These are phyloP conservation scores for Ogataea wickerhamii DNA, from an alignment of 805 yeast genomes.

Conservation along the genomic window DNA sequence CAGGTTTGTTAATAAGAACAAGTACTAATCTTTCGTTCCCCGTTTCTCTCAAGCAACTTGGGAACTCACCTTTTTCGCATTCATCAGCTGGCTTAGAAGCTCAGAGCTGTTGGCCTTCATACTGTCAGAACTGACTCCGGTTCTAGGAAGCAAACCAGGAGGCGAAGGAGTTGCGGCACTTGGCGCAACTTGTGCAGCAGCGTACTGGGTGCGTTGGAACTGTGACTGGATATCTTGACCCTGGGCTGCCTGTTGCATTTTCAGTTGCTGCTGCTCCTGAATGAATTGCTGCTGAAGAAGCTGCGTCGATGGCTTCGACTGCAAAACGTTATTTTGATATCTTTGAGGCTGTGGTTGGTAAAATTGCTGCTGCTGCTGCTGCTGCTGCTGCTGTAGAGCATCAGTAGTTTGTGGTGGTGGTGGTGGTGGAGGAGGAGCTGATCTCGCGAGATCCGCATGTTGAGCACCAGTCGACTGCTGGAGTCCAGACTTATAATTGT, in stretches of 20 bases:
- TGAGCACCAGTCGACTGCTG: slow-evolving; percentile 4
- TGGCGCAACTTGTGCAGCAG: slow-evolving; percentile 6
- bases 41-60: slow-evolving; percentile 13
- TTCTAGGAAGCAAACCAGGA: slow-evolving; percentile 54
- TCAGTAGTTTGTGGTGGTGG: slow-evolving; percentile 26
- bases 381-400: slow-evolving; percentile 29
- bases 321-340: slow-evolving; percentile 23
- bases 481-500: slow-evolving; percentile 20
- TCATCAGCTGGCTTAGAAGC: slow-evolving; percentile 77
- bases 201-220: slow-evolving; percentile 18
- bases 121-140: slow-evolving; percentile 11
- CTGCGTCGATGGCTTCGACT: slow-evolving; percentile 27
- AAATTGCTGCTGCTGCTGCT: slow-evolving; percentile 26
- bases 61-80: slow-evolving; percentile 49
- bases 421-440: slow-evolving; percentile 2
- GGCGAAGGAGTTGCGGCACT: slow-evolving; percentile 63
- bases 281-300: slow-evolving; percentile 27
- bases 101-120: slow-evolving; percentile 46
- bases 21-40: slow-evolving; percentile 7
- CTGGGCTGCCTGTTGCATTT: slow-evolving; percentile 15
- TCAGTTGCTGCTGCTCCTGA: slow-evolving; percentile 31
- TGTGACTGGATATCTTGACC: slow-evolving; percentile 22
- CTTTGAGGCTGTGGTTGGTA: slow-evolving; percentile 30
- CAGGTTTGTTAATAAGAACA: slow-evolving; percentile 19
- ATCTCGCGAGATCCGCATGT: slow-evolving; percentile 4